Percentiles rank a stretch among this genome's conserved stretches.
These are phyloP conservation scores for Backusella parvicylindrica DNA, from an alignment of 192 early-diverging fungal genomes.

Conservation along the genomic window DNA sequence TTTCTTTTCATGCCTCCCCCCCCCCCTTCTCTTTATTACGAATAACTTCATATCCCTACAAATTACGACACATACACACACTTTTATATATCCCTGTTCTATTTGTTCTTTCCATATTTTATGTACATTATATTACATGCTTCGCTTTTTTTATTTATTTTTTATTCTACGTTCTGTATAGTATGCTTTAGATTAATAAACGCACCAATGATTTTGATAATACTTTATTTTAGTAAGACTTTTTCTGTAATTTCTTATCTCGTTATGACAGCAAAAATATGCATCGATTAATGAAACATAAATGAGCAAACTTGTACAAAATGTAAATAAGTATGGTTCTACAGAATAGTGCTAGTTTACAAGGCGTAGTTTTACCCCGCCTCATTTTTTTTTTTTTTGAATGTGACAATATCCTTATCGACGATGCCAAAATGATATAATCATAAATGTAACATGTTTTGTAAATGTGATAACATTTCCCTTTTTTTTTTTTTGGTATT, in stretches of 20 bases:
- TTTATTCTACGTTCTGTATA: not conserved
- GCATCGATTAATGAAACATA: not conserved
- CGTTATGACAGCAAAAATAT: not conserved
- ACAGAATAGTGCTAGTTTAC: not conserved
- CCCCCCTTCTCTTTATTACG: not conserved
- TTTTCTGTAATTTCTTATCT: not conserved
- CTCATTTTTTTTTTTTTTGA: no score
- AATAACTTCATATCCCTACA: not conserved
- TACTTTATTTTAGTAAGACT: not conserved
- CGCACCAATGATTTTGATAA: not conserved
- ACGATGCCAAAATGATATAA: no score
- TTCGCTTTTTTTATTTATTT: not conserved
- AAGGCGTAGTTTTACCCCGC: no score
- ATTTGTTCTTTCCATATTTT: not conserved
- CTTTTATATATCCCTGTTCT: not conserved
- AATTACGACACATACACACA: not conserved
- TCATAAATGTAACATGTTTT: no score
- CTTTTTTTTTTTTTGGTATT: no score
- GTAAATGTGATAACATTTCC: no score
- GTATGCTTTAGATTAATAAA: not conserved
- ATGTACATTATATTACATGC: not conserved
- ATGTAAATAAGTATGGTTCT: not conserved
- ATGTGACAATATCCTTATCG: no score
- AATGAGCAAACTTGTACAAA: not conserved
- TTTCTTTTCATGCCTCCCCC: not conserved